Evolutionary conservation across 352 stramenopile genomes (phyloP).

Genomic region (Globisporangium orthogonon): DNA sequence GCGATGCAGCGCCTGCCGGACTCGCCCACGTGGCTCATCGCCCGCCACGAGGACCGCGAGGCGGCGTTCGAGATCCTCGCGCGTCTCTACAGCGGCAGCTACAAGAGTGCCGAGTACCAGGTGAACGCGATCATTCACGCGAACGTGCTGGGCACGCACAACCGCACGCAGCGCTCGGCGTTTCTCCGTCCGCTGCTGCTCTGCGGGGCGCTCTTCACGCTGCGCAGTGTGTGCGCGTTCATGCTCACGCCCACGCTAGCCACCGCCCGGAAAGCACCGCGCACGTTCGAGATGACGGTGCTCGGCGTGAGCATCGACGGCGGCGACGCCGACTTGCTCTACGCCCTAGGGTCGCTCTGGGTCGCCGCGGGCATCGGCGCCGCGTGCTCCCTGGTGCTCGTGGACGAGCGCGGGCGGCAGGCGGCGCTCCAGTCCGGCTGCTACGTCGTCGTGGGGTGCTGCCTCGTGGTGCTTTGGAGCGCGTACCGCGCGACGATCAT

Average conservation of each 20-base stretch:
- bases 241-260: constrained; percentile 53
- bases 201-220: constrained; percentile 37
- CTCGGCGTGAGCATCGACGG: constrained; percentile 54
- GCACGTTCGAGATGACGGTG: constrained; percentile 49
- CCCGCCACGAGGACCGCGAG: constrained; percentile 62
- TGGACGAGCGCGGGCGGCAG: constrained; percentile 57
- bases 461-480: constrained; percentile 41
- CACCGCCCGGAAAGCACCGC: constrained; percentile 17
- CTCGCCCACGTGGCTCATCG: constrained; percentile 75
- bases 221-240: constrained; percentile 38
- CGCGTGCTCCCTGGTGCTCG: constrained; percentile 45
- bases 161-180: constrained; percentile 43
- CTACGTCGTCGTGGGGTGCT: constrained; percentile 39
- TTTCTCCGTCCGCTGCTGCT: constrained; percentile 70
- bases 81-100: constrained; percentile 42
- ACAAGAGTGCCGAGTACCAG: constrained; percentile 50
- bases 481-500: constrained; percentile 24
- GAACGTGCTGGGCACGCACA: constrained; percentile 45
- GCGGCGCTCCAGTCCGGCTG: constrained; percentile 48
- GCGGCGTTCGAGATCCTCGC: constrained; percentile 56
- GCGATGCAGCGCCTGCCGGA: constrained; percentile 65
- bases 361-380: constrained; percentile 42
- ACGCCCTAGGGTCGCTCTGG: constrained; percentile 29
- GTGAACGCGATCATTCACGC: constrained; percentile 76
- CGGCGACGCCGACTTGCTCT: constrained; percentile 42